phyloP scores from a whole-genome alignment of 768 basidiomycete species.

The Collybiopsis confluens region DNA sequence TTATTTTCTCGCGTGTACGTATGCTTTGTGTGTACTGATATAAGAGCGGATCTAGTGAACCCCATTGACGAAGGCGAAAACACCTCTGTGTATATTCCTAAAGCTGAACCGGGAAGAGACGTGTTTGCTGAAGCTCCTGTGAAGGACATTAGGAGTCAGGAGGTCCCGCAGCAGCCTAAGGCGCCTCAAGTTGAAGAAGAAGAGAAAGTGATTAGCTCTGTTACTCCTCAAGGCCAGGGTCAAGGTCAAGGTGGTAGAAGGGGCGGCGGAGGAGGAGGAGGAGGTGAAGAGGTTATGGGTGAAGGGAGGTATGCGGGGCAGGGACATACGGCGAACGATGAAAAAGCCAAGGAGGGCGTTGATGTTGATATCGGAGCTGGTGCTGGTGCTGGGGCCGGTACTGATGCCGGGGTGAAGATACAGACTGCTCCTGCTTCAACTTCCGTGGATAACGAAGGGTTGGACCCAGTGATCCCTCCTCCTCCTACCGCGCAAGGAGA shows the following conservation, averaged over 20 bases:
- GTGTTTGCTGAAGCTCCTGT: too few relatives aligned
- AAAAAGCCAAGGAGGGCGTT: neutral
- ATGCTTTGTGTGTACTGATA: too few relatives aligned
- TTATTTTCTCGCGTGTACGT: neutral
- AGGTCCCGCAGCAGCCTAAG: slow-evolving; percentile 11
- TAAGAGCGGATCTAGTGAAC: neutral
- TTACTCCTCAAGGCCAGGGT: slow-evolving; percentile 13
- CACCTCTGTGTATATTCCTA: slow-evolving; percentile 37
- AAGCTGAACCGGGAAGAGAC: too few relatives aligned
- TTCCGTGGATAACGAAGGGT: slow-evolving; percentile 3
- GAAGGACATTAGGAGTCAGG: slow-evolving; percentile 37
- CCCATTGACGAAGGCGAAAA: slow-evolving; percentile 18
- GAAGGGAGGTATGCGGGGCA: neutral
- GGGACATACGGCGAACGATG: neutral
- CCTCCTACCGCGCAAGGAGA: too few relatives aligned
- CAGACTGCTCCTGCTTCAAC: neutral
- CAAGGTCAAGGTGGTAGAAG: neutral
- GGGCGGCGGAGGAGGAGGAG: slow-evolving; percentile 5
- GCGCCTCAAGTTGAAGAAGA: slow-evolving; percentile 18
- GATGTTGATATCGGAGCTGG: too few relatives aligned
- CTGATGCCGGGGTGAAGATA: neutral
- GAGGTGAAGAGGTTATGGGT: slow-evolving; percentile 6
- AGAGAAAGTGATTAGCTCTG: slow-evolving; percentile 34
- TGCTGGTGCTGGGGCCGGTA: too few relatives aligned
- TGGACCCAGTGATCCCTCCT: slow-evolving; percentile 4